These are phyloP conservation scores for Bertia moriformis DNA, from an alignment of 2,329 filamentous ascomycete species.

Conservation along the genomic window DNA sequence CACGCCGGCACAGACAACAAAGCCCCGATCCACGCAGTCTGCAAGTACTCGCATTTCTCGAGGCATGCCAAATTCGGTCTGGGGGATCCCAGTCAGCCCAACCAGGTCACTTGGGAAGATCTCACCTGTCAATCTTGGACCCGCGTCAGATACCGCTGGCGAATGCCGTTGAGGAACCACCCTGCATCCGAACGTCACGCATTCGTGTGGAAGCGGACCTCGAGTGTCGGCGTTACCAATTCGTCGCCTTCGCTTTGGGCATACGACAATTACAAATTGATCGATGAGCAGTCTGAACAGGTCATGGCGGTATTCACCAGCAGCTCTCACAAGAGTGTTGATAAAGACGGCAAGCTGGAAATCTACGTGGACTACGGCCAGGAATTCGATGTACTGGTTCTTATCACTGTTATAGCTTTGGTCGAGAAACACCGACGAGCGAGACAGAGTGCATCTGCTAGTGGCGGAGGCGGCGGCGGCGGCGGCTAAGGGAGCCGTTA, in stretches of 20 bases:
- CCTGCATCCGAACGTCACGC: background rate
- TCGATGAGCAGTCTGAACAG: background rate
- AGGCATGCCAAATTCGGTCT: background rate
- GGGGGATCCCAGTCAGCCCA: background rate
- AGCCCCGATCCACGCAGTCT: too few species aligned
- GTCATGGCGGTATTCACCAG: background rate
- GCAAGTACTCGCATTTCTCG: too few species aligned
- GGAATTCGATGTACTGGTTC: background rate
- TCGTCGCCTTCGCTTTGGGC: too few species aligned
- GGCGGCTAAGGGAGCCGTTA: background rate
- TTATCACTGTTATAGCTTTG: background rate
- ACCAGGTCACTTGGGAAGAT: background rate
- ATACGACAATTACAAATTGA: background rate
- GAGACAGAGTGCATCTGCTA: background rate
- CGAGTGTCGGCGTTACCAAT: background rate
- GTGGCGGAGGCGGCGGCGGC: background rate
- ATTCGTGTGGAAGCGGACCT: background rate
- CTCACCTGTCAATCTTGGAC: background rate
- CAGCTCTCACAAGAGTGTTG: too few species aligned
- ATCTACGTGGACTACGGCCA: background rate
- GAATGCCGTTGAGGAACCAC: too few species aligned
- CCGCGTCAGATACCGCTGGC: too few species aligned
- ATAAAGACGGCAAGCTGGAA: background rate
- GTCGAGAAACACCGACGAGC: background rate
- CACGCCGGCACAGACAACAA: too few species aligned